phyloP scores from a whole-genome alignment of 345 rosid genomes.

The Moricandia moricandioides region DNA sequence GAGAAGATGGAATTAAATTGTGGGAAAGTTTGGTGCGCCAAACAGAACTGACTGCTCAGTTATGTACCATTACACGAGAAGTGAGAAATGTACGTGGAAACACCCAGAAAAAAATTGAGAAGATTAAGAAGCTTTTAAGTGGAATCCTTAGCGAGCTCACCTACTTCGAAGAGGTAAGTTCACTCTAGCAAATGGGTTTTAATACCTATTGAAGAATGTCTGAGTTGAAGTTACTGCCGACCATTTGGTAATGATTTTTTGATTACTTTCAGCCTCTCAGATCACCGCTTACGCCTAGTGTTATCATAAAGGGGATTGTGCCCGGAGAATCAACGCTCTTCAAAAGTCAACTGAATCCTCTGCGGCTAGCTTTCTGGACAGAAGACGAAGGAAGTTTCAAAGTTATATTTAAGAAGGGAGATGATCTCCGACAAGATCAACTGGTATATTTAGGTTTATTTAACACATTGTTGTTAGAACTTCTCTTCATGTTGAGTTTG shows the following conservation, averaged over 20 bases:
- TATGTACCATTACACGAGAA: slow-evolving; percentile 82
- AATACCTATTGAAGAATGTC: not conserved
- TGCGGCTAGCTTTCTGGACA: slow-evolving; percentile 82
- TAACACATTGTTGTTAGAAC: not conserved
- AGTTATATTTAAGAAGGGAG: slow-evolving; percentile 94
- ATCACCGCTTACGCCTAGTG: slow-evolving; percentile 77
- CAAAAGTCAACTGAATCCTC: slow-evolving; percentile 85
- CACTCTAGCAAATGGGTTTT: slow-evolving; percentile 21
- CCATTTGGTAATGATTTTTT: slow-evolving; percentile 5
- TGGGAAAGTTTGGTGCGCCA: slow-evolving; percentile 96
- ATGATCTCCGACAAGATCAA: slow-evolving; percentile 97
- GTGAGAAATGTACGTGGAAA: slow-evolving; percentile 96
- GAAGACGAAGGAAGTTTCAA: slow-evolving; percentile 72
- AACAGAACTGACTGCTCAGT: slow-evolving; percentile 90
- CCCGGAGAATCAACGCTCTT: slow-evolving; percentile 93
- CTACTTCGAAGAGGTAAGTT: slow-evolving; percentile 85
- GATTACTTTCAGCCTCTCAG: slow-evolving; percentile 71
- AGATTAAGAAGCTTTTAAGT: slow-evolving; percentile 89
- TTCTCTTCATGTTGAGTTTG: not conserved
- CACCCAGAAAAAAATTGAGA: slow-evolving; percentile 94
- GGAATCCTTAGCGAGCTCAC: slow-evolving; percentile 96
- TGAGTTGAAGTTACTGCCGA: not conserved
- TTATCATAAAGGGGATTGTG: slow-evolving; percentile 81
- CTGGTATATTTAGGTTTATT: slow-evolving; percentile 46
- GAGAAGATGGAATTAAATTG: slow-evolving; percentile 70